Conservation (phyloP, 495 filamentous ascomycete genomes). For the Aspergillus funiculosus region DNA sequence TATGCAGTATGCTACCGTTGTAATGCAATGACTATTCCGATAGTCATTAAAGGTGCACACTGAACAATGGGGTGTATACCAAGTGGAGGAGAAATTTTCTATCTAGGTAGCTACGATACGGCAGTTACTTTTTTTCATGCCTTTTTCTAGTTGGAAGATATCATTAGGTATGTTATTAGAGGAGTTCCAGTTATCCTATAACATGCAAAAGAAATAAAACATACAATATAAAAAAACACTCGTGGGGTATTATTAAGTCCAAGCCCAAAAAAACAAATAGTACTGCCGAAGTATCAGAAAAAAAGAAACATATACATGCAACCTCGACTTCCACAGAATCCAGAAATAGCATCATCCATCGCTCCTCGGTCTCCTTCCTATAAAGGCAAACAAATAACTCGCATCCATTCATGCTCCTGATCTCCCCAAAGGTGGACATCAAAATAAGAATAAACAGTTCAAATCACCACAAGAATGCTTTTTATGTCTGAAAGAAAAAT, state of each 20-base stretch:
- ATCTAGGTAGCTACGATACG: no score
- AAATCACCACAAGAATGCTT: slow-evolving; percentile 7
- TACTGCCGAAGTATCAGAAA: background rate
- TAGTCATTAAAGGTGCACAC: background rate
- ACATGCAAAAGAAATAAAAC: background rate
- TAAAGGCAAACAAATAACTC: slow-evolving; percentile 6
- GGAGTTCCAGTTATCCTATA: background rate
- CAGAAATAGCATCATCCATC: slow-evolving; percentile 8
- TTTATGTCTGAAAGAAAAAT: slow-evolving; percentile 13
- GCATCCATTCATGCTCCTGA: slow-evolving; percentile 3
- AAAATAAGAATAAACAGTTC: slow-evolving; percentile 7
- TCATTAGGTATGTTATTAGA: slow-evolving; percentile 3
- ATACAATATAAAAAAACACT: slow-evolving; percentile 13
- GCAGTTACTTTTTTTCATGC: background rate
- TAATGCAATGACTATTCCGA: background rate
- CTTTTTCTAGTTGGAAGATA: background rate
- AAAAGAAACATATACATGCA: slow-evolving; percentile 14
- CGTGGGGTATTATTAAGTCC: slow-evolving; percentile 28
- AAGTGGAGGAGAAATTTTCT: no score
- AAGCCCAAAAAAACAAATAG: slow-evolving; percentile 9
- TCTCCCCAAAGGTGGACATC: slow-evolving; percentile 2
- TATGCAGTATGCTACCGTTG: background rate
- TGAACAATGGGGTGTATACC: no score
- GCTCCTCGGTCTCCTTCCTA: slow-evolving; percentile 14
- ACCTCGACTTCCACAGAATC: slow-evolving; percentile 6